Base-by-base conservation (phyloP, 164 flowering plant genomes). In the Sextonia rubra region DNA sequence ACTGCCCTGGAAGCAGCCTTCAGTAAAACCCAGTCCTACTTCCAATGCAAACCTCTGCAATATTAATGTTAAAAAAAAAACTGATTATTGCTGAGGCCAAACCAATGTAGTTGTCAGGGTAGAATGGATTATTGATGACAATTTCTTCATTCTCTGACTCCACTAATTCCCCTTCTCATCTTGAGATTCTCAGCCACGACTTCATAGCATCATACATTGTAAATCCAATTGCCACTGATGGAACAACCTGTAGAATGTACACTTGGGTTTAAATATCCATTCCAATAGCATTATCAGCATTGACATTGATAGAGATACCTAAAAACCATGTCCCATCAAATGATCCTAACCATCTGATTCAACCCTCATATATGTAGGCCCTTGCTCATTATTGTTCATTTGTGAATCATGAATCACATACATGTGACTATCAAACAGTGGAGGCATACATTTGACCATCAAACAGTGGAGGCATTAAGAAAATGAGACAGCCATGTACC, bases 141-240 rank as follows among this genome's bases (percentile, higher is more conserved):
- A 66, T 72, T 80, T 72, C 82, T 81, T 75, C 77, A 67, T 77
- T 76, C 82, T 5, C 89, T 76, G 32, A 74, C 82, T 69, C 80
- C 81, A 73, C 84, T 87, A 44, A 79, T 48, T 37, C 18, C 64
- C 80, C 64, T 78, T 75, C 48, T 87, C 90, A 32, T 90, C 97
- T 72, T 94, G 82, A 37, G 98, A 75, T 93, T 81, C 85, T 82
- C 71, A 96, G 80, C 83, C 52, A 82, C 75, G 84, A 76, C 83
- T 93, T 96, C 98, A 93, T 87, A 2, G 76, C 49, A 76, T 93
- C 99, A 75, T 96, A 96, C 12, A 88, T 92, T 8, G 99, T 93
- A 71, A 96, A 96, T 14, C 99, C 99, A 72, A 96, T 93, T 17
- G 99, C 99, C 22, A 92, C 97, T 1, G 98, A 96, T 25, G 98